Percentiles rank a stretch among this genome's conserved stretches.
phyloP scores from a whole-genome alignment of 108 stramenopile genomes.

The Tribonema minus region DNA sequence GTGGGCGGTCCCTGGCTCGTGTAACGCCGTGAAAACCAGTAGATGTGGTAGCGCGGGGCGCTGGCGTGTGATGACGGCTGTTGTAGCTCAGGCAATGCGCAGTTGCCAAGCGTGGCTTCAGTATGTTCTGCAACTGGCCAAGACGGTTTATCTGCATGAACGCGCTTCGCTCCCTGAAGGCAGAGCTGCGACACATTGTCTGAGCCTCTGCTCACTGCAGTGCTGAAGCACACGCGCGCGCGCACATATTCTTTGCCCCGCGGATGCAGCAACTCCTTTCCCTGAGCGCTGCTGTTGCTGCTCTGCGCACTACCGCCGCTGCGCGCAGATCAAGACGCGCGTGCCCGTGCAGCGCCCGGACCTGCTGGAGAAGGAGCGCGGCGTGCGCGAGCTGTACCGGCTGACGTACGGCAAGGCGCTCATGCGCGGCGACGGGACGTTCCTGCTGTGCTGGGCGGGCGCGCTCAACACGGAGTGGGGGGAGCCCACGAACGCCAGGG shows the following conservation, averaged over 20 bases:
- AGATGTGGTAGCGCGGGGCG: not conserved
- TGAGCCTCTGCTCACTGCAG: not conserved
- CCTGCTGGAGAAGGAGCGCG: slow-evolving; percentile 9
- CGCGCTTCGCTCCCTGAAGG: not conserved
- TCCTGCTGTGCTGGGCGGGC: slow-evolving; percentile 18
- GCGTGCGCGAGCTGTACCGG: slow-evolving; percentile 35
- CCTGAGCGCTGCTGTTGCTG: too few species aligned
- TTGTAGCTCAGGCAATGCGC: not conserved
- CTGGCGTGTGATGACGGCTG: not conserved
- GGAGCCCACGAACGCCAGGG: slow-evolving; percentile 6
- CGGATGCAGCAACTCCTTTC: slow-evolving; percentile 22
- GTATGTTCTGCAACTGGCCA: not conserved
- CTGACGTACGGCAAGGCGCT: slow-evolving; percentile 28
- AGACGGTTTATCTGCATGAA: not conserved
- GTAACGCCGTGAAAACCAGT: not conserved
- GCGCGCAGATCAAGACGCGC: slow-evolving; percentile 26
- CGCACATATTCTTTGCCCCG: not conserved
- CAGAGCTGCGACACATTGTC: not conserved
- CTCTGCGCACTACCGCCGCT: too few species aligned
- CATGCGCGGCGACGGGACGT: slow-evolving; percentile 29
- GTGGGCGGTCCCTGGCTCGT: not conserved
- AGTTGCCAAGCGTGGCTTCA: not conserved
- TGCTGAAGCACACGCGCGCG: not conserved
- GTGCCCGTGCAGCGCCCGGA: slow-evolving; percentile 14
- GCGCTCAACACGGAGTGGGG: slow-evolving; percentile 33